phyloP scores from a whole-genome alignment of 2,329 filamentous ascomycete genomes.

The Fusarium torulosum region DNA sequence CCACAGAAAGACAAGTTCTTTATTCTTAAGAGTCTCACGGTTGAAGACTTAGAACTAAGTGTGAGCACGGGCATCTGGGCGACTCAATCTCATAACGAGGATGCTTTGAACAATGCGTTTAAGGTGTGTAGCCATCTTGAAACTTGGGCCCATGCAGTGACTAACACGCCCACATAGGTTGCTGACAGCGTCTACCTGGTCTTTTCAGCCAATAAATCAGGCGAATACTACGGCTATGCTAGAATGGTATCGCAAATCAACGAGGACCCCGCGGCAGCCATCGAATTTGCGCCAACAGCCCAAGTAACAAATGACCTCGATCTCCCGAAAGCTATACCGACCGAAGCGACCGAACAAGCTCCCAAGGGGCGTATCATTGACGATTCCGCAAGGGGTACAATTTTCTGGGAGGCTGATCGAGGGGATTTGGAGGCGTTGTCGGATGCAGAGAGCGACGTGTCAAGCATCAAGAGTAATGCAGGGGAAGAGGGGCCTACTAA shows the following conservation, averaged over 20 bases:
- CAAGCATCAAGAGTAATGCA: slow-evolving; percentile 56
- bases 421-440: slow-evolving; percentile 63
- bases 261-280: slow-evolving; percentile 77
- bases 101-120: slow-evolving; percentile 84
- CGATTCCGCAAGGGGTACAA: slow-evolving; percentile 92
- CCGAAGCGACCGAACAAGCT: slow-evolving; percentile 80
- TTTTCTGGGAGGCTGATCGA: slow-evolving; percentile 91
- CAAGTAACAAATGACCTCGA: slow-evolving; percentile 72
- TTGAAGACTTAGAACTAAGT: slow-evolving; percentile 90
- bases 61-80: slow-evolving; percentile 92
- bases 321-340: slow-evolving; percentile 82
- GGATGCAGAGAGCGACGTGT: slow-evolving; percentile 56
- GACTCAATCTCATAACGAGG: slow-evolving; percentile 93
- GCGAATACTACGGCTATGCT: slow-evolving; percentile 96
- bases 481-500: slow-evolving; percentile 65
- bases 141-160: not conserved
- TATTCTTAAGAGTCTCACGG: slow-evolving; percentile 90
- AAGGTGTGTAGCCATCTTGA: slow-evolving; percentile 65
- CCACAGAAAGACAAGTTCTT: slow-evolving; percentile 81
- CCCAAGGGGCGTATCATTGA: slow-evolving; percentile 91
- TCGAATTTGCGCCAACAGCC: slow-evolving; percentile 75
- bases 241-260: slow-evolving; percentile 89
- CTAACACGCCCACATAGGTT: slow-evolving; percentile 61
- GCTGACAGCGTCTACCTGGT: slow-evolving; percentile 89
- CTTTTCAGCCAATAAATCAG: slow-evolving; percentile 97